Evolutionary conservation across 257 asterid species (phyloP).

Genomic region (Scutellaria minor): DNA sequence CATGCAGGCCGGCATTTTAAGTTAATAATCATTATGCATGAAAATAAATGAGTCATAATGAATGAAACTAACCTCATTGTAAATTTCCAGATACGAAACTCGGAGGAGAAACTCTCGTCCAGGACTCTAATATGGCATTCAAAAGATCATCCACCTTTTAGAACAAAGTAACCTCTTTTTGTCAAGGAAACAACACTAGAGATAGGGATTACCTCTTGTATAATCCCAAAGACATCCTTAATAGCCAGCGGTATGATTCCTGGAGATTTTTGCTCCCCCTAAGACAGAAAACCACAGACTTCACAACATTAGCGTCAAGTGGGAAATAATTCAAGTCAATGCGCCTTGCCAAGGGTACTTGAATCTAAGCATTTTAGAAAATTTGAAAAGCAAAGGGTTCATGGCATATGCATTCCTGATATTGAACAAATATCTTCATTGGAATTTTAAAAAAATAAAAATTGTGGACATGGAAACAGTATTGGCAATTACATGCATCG

Average conservation of each 20-base stretch:
- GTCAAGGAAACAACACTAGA: slow-evolving; percentile 21
- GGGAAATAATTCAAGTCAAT: slow-evolving; percentile 11
- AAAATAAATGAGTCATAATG: slow-evolving; percentile 21
- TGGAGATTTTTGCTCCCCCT: slow-evolving; percentile 96
- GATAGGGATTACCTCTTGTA: slow-evolving; percentile 68
- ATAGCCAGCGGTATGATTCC: slow-evolving; percentile 83
- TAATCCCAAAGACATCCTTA: slow-evolving; percentile 86
- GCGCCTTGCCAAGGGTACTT: slow-evolving; percentile 14
- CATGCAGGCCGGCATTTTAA: slow-evolving; percentile 21
- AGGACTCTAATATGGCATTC: slow-evolving; percentile 61
- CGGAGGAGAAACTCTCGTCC: slow-evolving; percentile 86
- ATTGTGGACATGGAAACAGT: not conserved
- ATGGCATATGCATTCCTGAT: slow-evolving; percentile 5
- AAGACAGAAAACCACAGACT: slow-evolving; percentile 32
- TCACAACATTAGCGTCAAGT: slow-evolving; percentile 14
- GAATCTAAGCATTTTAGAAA: slow-evolving; percentile 5
- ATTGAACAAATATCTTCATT: not conserved
- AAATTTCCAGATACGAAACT: slow-evolving; percentile 84
- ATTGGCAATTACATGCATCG: slow-evolving; percentile 73
- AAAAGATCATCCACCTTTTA: slow-evolving; percentile 31
- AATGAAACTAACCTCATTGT: slow-evolving; percentile 70
- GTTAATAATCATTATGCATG: slow-evolving; percentile 1
- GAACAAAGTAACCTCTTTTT: slow-evolving; percentile 24
- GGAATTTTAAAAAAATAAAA: slow-evolving; percentile 26
- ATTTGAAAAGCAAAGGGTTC: slow-evolving; percentile 4